phyloP scores from a whole-genome alignment of 2,329 filamentous ascomycete genomes.

The Trichophyton benhamiae region DNA sequence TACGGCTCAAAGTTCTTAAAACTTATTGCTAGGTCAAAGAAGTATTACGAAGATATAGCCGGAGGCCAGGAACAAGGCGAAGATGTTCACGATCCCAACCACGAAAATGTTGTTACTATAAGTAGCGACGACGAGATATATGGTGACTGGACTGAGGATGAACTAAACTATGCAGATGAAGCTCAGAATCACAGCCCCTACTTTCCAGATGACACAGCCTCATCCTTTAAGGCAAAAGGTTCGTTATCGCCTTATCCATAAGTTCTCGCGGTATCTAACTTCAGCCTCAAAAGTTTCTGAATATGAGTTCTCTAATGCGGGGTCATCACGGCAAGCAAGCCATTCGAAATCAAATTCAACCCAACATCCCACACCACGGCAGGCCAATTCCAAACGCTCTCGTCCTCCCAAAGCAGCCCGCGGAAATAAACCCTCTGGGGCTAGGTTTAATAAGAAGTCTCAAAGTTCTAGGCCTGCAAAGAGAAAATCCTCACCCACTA shows the following conservation, averaged over 20 bases:
- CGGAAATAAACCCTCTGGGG: neutral
- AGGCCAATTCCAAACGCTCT: constrained; percentile 2
- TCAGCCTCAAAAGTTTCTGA: constrained; percentile 10
- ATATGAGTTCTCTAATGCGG: constrained; percentile 12
- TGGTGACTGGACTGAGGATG: constrained; percentile 10
- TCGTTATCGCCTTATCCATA: constrained; percentile 3
- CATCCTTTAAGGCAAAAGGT: constrained; percentile 15
- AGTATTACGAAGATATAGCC: constrained; percentile 33
- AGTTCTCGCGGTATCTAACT: neutral
- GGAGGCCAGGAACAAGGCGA: constrained; percentile 35
- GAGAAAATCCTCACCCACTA: constrained; percentile 4
- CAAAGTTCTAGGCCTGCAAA: neutral
- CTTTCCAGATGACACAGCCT: constrained; percentile 14
- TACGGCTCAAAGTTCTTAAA: constrained; percentile 34
- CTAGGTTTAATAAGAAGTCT: constrained; percentile 5
- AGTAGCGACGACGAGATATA: constrained; percentile 31
- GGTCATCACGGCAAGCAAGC: neutral
- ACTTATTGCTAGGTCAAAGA: constrained; percentile 29
- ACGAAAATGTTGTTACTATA: constrained; percentile 35
- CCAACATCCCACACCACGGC: neutral
- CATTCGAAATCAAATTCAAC: neutral
- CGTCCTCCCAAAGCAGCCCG: neutral
- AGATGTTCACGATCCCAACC: constrained; percentile 33
- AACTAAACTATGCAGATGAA: neutral
- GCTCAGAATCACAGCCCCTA: constrained; percentile 15